These are phyloP conservation scores for Torulaspora globosa DNA, from an alignment of 1,139 yeast genomes.

Conservation along the genomic window DNA sequence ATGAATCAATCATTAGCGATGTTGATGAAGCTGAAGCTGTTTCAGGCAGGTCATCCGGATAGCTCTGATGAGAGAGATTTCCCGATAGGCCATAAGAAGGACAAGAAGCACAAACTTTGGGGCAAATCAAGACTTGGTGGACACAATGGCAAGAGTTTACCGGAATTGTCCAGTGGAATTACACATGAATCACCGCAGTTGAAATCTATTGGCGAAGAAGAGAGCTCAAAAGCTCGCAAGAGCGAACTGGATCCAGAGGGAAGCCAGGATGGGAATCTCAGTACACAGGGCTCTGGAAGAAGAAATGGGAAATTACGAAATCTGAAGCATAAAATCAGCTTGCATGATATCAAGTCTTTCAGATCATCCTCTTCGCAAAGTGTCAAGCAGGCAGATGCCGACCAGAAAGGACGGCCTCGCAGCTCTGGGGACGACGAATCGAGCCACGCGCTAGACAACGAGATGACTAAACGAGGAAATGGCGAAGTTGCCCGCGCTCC, in stretches of 20 bases:
- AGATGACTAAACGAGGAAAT: neutral
- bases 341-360: conserved; percentile 17
- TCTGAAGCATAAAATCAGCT: conserved; percentile 17
- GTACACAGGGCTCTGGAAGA: conserved; percentile 1
- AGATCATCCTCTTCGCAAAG: conserved; percentile 10
- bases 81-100: conserved; percentile 3
- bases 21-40: conserved; percentile 18
- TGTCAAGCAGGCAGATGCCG: neutral
- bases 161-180: neutral
- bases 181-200: neutral
- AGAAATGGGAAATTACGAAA: conserved; percentile 16
- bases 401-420: neutral
- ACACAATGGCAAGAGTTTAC: neutral
- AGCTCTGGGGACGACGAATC: neutral
- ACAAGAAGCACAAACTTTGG: conserved; percentile 11
- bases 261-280: neutral
- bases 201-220: conserved; percentile 13
- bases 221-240: neutral
- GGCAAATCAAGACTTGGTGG: conserved; percentile 7
- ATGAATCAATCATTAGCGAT: conserved; percentile 24
- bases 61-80: conserved; percentile 4
- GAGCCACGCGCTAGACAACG: neutral
- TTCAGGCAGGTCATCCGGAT: conserved; percentile 13
- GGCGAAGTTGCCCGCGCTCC: conserved; percentile 5
- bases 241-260: neutral